Percentiles rank a stretch among this genome's conserved stretches.
Evolutionary conservation across 352 stramenopile species (phyloP).

Genomic region (Globisporangium ultimum): DNA sequence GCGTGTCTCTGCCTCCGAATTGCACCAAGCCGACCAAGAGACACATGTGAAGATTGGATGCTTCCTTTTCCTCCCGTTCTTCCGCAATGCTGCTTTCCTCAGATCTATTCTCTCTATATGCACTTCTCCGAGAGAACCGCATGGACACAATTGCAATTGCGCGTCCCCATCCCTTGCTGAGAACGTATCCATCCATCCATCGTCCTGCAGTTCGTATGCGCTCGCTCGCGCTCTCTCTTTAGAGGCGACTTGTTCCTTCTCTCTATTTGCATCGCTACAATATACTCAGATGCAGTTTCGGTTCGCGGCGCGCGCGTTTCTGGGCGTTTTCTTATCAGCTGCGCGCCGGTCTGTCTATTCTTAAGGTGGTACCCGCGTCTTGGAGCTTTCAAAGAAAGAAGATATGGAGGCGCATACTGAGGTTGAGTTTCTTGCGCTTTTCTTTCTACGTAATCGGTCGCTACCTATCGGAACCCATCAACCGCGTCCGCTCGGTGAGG

Average conservation of each 20-base stretch:
- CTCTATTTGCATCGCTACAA: background rate
- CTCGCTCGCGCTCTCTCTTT: background rate
- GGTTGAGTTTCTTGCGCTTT: background rate
- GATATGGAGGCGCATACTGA: background rate
- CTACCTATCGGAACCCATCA: background rate
- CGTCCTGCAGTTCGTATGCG: too few relatives aligned
- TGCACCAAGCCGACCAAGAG: background rate
- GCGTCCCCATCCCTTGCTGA: too few relatives aligned
- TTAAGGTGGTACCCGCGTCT: background rate
- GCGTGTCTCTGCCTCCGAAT: background rate
- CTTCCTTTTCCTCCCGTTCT: background rate
- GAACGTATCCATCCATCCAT: too few relatives aligned
- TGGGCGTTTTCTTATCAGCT: background rate
- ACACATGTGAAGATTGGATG: background rate
- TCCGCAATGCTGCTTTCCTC: too few relatives aligned
- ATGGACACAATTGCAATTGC: too few relatives aligned
- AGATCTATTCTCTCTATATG: too few relatives aligned
- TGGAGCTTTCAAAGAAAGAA: background rate
- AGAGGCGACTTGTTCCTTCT: background rate
- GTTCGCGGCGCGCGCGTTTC: background rate
- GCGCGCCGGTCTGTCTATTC: background rate
- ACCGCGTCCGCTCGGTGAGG: background rate
- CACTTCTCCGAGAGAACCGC: too few relatives aligned
- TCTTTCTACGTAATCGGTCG: background rate
- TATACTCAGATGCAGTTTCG: background rate